A percentile compares a stretch with the other conserved stretches of the same genome.
These are phyloP conservation scores for Sporothrix brunneoviolacea DNA, from an alignment of 2,329 filamentous ascomycete species.

Conservation along the genomic window DNA sequence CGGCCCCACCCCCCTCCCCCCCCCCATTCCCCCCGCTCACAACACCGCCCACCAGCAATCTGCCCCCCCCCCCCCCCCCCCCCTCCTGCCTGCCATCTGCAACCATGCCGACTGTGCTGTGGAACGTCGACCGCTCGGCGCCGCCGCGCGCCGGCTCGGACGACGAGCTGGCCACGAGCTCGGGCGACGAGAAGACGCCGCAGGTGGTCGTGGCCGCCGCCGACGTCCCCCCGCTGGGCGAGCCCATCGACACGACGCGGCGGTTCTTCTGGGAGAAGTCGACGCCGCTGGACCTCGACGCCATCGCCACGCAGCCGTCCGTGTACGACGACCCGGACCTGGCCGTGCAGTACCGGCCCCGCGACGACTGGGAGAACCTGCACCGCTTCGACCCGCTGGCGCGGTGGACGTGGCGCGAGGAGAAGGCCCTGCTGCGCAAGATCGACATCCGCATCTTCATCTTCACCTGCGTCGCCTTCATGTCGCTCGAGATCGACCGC, in stretches of 20 bases:
- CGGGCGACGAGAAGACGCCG: conserved; percentile 9
- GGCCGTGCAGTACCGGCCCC: conserved; percentile 29
- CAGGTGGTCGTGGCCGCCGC: not conserved
- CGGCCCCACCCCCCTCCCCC: no score
- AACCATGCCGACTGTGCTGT: conserved; percentile 5
- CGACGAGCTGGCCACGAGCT: conserved; percentile 6
- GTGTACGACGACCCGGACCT: conserved; percentile 34
- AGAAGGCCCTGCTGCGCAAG: conserved; percentile 36
- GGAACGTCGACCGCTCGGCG: not conserved
- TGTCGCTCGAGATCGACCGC: conserved; percentile 43
- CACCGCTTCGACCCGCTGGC: conserved; percentile 42
- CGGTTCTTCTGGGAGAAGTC: conserved; percentile 29
- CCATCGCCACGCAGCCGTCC: conserved; percentile 29
- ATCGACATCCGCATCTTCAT: conserved; percentile 37
- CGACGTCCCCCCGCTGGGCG: conserved; percentile 24
- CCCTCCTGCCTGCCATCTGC: no score
- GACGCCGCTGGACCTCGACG: conserved; percentile 24
- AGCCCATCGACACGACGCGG: conserved; percentile 20
- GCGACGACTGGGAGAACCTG: conserved; percentile 29
- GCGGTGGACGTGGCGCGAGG: conserved; percentile 36
- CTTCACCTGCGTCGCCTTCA: conserved; percentile 43
- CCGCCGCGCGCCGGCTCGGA: not conserved
- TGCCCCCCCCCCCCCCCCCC: no score
- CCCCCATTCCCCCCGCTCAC: no score
- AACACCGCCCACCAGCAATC: no score